Conservation (phyloP, 2,329 filamentous ascomycete genomes). For the Epichloe glyceriae region DNA sequence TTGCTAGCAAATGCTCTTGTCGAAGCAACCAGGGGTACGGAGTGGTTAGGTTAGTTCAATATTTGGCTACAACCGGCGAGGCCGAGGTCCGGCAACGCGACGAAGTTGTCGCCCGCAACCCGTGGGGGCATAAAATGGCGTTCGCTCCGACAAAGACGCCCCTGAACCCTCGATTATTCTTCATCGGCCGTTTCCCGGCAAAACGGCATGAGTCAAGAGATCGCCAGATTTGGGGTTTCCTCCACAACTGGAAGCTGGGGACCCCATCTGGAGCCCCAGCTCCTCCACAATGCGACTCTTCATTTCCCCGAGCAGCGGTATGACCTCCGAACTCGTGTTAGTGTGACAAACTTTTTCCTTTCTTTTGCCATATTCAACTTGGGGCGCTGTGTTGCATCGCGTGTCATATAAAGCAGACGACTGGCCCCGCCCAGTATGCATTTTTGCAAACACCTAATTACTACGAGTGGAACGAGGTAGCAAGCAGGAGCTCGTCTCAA, state of each 20-base stretch:
- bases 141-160: too few species aligned
- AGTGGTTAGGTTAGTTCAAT: too few species aligned
- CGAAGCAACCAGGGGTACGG: too few species aligned
- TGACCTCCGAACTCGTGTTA: background rate
- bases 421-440: background rate
- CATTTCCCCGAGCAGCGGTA: background rate
- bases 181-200: too few species aligned
- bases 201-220: too few species aligned
- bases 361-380: background rate
- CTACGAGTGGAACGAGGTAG: background rate
- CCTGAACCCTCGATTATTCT: too few species aligned
- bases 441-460: background rate
- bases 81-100: too few species aligned
- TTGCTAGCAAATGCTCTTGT: too few species aligned
- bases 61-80: too few species aligned
- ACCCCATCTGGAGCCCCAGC: constrained; percentile 4
- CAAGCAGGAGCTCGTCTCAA: background rate
- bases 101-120: too few species aligned
- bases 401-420: background rate
- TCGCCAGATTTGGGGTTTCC: too few species aligned
- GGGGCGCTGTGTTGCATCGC: background rate
- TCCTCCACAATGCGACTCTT: constrained; percentile 3
- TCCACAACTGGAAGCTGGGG: background rate
- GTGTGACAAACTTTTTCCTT: background rate
- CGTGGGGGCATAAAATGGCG: too few species aligned